phyloP scores from a whole-genome alignment of 495 filamentous ascomycete species.

The Evernia prunastri region DNA sequence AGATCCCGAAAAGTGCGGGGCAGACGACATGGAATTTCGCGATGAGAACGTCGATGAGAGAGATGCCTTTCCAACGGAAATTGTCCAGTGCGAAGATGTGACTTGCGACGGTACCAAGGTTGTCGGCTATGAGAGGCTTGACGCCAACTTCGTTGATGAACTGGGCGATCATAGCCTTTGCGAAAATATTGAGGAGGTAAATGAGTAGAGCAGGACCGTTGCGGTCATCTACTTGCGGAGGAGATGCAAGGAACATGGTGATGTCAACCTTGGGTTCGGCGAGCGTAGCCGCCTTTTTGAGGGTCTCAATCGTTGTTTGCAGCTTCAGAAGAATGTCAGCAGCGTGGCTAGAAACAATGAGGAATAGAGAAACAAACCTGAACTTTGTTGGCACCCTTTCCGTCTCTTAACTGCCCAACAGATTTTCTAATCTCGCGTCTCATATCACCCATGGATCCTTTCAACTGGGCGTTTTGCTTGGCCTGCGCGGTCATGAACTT shows the following conservation, averaged over 20 bases:
- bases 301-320: conserved; percentile 15
- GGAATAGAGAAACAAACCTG: conserved; percentile 40
- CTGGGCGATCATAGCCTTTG: conserved; percentile 69
- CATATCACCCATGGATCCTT: conserved; percentile 65
- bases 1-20: conserved; percentile 81
- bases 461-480: conserved; percentile 51
- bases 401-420: conserved; percentile 66
- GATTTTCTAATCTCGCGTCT: conserved; percentile 62
- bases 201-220: conserved; percentile 65
- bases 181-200: conserved; percentile 75
- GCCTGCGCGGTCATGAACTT: conserved; percentile 43
- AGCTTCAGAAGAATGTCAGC: conserved; percentile 18
- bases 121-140: conserved; percentile 66
- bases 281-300: conserved; percentile 20
- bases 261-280: conserved; percentile 57
- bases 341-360: conserved; percentile 23
- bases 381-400: conserved; percentile 53
- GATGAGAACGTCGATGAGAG: conserved; percentile 78
- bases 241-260: conserved; percentile 56
- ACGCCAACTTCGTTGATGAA: conserved; percentile 68
- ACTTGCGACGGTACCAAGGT: conserved; percentile 69
- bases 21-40: conserved; percentile 78
- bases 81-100: conserved; percentile 63
- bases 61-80: conserved; percentile 61
- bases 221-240: conserved; percentile 48